Evolutionary conservation across 139 green algal genomes (phyloP), one percentile per base, ranked within the genome.

Genomic region (Chlorella sp.): DNA sequence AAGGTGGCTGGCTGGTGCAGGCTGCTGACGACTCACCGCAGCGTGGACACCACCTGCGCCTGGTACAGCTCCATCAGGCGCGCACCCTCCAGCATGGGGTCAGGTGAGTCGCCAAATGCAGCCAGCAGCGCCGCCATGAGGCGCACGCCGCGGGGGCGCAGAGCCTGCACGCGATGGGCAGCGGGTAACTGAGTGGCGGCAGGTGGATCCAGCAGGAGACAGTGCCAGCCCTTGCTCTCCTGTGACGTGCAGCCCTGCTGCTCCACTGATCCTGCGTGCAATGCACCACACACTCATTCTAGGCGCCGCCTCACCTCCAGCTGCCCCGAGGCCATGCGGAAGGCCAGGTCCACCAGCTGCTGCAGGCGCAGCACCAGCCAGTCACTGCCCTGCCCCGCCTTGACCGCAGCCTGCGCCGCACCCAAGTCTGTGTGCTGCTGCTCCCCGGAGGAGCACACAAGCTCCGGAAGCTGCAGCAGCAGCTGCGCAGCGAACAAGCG

Each of bases 31-130:
- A 39, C 64, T 51, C 80, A 89, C 68, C 94, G 83, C 39, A 96
- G 87, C 25, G 95, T 88, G 15, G 93, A 93, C 41, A 97, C 91
- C 56, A 95, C 88, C 85, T 97, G 94, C 15, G 95, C 95, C 82
- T 96, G 92, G 88, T 95, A 95, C 88, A 95, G 94, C 90, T 94
- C 93, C 64, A 98, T 89, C 26, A 98, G 87, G 30, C 84, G 86
- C 23, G 62, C 60, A 1, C 47, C 88, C 41, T 90, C 89, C 25
- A 89, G 72, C 60, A 94, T 60, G 0, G 94, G 94, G 84, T 98
- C 95, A 25, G 86, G 78, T 32, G 92, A 88, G 51, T 78, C 84
- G 9, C 86, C 92, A 81, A 95, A 96, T 13, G 81, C 81, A 9
- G 39, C 23, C 69, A 97, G 30, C 38, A 93, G 51, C 4, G 56